Conservation (phyloP, 805 yeast genomes). For the Zygosaccharomyces rouxii region DNA sequence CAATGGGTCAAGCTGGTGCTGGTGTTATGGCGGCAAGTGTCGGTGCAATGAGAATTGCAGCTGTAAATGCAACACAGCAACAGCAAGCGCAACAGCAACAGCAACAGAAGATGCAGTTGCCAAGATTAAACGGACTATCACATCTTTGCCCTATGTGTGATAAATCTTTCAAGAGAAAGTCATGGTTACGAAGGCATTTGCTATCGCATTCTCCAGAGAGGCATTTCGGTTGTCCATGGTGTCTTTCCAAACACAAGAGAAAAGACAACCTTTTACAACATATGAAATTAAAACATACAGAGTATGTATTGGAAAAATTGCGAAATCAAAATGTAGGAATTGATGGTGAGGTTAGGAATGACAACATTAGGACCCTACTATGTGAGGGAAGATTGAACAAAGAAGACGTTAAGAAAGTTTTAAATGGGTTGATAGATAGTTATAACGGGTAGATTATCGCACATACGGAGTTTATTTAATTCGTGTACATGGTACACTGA, state of each 20-base stretch:
- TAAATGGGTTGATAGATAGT: constrained; percentile 23
- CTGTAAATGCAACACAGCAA: constrained; percentile 1
- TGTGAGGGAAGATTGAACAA: constrained; percentile 27
- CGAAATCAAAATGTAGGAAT: constrained; percentile 2
- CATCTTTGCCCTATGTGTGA: constrained; percentile 33
- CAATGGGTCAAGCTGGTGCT: not conserved
- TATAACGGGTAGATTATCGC: constrained; percentile 9
- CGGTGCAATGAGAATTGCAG: not conserved
- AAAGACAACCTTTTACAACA: constrained; percentile 34
- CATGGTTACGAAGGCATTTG: constrained; percentile 34
- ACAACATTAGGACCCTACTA: constrained; percentile 24
- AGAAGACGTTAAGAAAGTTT: constrained; percentile 30
- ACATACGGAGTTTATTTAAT: too few relatives aligned
- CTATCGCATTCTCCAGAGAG: constrained; percentile 29
- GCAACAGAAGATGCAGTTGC: constrained; percentile 1
- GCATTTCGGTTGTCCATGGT: constrained; percentile 31
- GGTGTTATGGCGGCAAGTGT: not conserved
- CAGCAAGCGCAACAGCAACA: constrained; percentile 8
- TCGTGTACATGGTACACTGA: too few relatives aligned
- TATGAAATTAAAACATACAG: constrained; percentile 31
- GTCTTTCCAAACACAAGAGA: constrained; percentile 32
- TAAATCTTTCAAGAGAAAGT: constrained; percentile 29
- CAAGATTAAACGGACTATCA: constrained; percentile 5
- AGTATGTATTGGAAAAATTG: constrained; percentile 24
- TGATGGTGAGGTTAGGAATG: constrained; percentile 4